phyloP scores from a whole-genome alignment of 176 grass and related monocot genomes.

The Eleusine indica region DNA sequence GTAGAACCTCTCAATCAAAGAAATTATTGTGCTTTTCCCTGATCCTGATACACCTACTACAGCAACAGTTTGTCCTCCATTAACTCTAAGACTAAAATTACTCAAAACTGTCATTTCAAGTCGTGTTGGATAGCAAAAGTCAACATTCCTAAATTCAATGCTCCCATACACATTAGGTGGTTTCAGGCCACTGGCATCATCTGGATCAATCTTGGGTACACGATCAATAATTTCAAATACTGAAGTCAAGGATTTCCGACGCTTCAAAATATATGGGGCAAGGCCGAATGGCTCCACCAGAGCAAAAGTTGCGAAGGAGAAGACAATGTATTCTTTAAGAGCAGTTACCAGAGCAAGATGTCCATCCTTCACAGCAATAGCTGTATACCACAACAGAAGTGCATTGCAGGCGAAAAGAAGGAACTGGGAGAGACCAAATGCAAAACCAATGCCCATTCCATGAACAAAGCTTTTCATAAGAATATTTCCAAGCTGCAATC shows the following conservation, averaged over 20 bases:
- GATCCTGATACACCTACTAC: slow-evolving; percentile 95
- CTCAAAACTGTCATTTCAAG: slow-evolving; percentile 84
- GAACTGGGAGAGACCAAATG: slow-evolving; percentile 95
- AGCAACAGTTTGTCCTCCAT: slow-evolving; percentile 89
- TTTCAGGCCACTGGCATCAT: slow-evolving; percentile 88
- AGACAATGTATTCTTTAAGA: slow-evolving; percentile 97
- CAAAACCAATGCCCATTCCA: slow-evolving; percentile 89
- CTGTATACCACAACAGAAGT: slow-evolving; percentile 92
- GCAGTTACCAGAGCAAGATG: slow-evolving; percentile 74
- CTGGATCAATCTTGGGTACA: slow-evolving; percentile 88
- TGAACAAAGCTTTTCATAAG: slow-evolving; percentile 86
- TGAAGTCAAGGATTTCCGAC: slow-evolving; percentile 74
- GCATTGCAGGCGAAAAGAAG: slow-evolving; percentile 97
- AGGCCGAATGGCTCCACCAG: slow-evolving; percentile 97
- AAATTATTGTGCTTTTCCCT: slow-evolving; percentile 92
- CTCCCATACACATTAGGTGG: slow-evolving; percentile 97
- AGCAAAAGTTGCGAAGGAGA: slow-evolving; percentile 89
- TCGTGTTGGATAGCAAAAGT: slow-evolving; percentile 86
- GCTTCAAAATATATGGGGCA: slow-evolving; percentile 95
- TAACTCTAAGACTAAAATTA: slow-evolving; percentile 94
- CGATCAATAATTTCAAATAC: slow-evolving; percentile 93
- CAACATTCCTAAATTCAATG: slow-evolving; percentile 87
- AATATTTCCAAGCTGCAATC: slow-evolving; percentile 83
- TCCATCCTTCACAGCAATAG: slow-evolving; percentile 59
- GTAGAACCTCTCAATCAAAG: slow-evolving; percentile 95